These are phyloP conservation scores for Leishmania major DNA, from an alignment of 208 protist species.

Conservation along the genomic window DNA sequence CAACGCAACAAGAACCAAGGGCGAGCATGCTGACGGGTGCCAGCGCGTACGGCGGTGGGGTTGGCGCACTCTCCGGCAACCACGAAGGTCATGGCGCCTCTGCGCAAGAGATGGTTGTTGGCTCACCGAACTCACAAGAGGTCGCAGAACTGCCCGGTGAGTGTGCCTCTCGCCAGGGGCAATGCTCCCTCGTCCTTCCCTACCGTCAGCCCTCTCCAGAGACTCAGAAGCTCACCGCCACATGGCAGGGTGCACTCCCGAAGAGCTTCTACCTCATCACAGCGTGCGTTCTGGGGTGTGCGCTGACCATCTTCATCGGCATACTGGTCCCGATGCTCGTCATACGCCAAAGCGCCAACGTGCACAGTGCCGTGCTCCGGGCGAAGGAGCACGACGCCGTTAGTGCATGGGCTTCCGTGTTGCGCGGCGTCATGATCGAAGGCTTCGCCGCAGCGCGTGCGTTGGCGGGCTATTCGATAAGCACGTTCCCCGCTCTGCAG, in stretches of 20 bases:
- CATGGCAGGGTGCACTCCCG: slow-evolving; percentile 1
- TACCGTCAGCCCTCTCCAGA: not conserved
- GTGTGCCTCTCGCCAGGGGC: not conserved
- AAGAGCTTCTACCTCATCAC: slow-evolving; percentile 41
- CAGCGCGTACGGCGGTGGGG: not conserved
- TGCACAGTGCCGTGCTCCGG: not conserved
- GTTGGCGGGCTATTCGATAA: slow-evolving; percentile 59
- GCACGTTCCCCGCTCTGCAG: slow-evolving; percentile 36
- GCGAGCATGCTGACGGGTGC: not conserved
- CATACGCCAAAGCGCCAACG: slow-evolving; percentile 15
- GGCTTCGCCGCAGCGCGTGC: slow-evolving; percentile 28
- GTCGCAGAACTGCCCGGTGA: not conserved
- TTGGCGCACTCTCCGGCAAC: not conserved
- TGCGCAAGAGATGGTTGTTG: not conserved
- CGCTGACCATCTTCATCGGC: slow-evolving; percentile 34
- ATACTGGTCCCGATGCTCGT: slow-evolving; percentile 45
- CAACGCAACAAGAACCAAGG: not conserved
- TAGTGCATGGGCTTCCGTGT: slow-evolving; percentile 27
- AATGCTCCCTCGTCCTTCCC: not conserved
- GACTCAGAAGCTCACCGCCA: not conserved
- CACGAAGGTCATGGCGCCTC: not conserved
- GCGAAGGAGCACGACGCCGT: slow-evolving; percentile 19
- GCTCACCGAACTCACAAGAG: not conserved
- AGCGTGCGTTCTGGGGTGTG: slow-evolving; percentile 20
- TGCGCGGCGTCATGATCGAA: slow-evolving; percentile 45